Conservation (phyloP, 2,329 filamentous ascomycete species). For the Trichophyton rubrum region DNA sequence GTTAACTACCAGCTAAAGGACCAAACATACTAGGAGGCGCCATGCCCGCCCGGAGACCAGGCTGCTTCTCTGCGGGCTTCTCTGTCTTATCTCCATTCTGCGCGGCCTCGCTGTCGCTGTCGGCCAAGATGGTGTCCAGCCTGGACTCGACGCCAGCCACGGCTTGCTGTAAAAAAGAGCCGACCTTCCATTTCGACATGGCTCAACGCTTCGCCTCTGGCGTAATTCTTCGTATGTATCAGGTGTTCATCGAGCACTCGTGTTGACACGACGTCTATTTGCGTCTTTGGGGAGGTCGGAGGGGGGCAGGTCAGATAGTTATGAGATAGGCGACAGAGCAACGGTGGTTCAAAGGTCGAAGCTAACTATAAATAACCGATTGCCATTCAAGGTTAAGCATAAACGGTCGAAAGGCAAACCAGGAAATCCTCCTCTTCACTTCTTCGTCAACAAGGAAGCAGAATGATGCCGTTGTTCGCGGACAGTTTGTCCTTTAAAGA, state of each 20-base stretch:
- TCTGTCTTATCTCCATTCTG: slow-evolving; percentile 19
- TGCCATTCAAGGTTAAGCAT: too few relatives aligned
- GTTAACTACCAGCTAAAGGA: not conserved
- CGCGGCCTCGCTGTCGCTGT: slow-evolving; percentile 48
- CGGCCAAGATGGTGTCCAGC: slow-evolving; percentile 79
- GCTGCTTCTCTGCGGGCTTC: slow-evolving; percentile 25
- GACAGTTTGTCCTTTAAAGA: not conserved
- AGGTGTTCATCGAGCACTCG: not conserved
- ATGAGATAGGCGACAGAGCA: too few relatives aligned
- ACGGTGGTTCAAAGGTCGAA: too few relatives aligned
- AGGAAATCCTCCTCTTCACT: too few relatives aligned
- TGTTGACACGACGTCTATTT: not conserved
- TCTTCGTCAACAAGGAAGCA: too few relatives aligned
- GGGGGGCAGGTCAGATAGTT: not conserved
- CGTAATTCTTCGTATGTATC: not conserved
- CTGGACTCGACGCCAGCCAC: slow-evolving; percentile 89
- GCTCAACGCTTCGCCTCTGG: slow-evolving; percentile 20
- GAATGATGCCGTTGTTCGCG: not conserved
- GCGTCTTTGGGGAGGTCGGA: not conserved
- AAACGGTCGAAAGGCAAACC: too few relatives aligned
- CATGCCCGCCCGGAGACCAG: slow-evolving; percentile 17
- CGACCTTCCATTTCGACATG: slow-evolving; percentile 50
- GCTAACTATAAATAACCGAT: too few relatives aligned
- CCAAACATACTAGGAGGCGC: slow-evolving; percentile 18
- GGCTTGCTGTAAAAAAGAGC: slow-evolving; percentile 67